Conservation (phyloP, 257 asterid genomes). For the Scutellaria galericulata region DNA sequence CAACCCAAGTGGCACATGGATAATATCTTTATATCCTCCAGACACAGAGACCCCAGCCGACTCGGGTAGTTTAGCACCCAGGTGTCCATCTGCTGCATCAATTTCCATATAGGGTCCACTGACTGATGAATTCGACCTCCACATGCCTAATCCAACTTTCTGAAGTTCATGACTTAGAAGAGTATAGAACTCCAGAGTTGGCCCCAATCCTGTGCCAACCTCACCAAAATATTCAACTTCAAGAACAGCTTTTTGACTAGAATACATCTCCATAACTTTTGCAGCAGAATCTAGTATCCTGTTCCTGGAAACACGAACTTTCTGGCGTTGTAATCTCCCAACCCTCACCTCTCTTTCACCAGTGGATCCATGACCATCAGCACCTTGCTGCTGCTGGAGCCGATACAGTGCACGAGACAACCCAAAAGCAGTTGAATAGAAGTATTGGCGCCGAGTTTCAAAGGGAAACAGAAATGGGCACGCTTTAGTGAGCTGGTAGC, state of each 20-base stretch:
- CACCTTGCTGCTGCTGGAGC: conserved; percentile 98
- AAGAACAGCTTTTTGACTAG: conserved; percentile 96
- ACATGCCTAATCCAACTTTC: conserved; percentile 81
- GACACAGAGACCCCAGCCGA: conserved; percentile 27
- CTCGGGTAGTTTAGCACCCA: conserved; percentile 34
- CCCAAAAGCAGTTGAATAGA: conserved; percentile 97
- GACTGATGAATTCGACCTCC: conserved; percentile 65
- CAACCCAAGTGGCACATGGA: conserved; percentile 87
- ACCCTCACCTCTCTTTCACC: conserved; percentile 88
- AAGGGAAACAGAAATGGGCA: conserved; percentile 98
- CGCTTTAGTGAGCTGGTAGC: conserved; percentile 95
- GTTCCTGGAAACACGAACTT: conserved; percentile 95
- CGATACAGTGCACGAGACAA: conserved; percentile 92
- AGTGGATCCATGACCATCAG: conserved; percentile 78
- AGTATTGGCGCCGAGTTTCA: conserved; percentile 97
- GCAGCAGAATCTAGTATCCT: conserved; percentile 94
- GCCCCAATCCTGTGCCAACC: conserved; percentile 99
- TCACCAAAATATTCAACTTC: conserved; percentile 99
- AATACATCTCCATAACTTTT: conserved; percentile 98
- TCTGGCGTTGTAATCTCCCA: conserved; percentile 92
- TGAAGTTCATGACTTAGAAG: conserved; percentile 96
- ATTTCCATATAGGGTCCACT: conserved; percentile 60
- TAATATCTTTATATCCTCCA: conserved; percentile 56
- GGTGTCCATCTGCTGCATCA: conserved; percentile 45
- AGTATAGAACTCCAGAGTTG: conserved; percentile 95